Evolutionary conservation across 805 yeast genomes (phyloP).

Genomic region (Hanseniaspora nectarophila): DNA sequence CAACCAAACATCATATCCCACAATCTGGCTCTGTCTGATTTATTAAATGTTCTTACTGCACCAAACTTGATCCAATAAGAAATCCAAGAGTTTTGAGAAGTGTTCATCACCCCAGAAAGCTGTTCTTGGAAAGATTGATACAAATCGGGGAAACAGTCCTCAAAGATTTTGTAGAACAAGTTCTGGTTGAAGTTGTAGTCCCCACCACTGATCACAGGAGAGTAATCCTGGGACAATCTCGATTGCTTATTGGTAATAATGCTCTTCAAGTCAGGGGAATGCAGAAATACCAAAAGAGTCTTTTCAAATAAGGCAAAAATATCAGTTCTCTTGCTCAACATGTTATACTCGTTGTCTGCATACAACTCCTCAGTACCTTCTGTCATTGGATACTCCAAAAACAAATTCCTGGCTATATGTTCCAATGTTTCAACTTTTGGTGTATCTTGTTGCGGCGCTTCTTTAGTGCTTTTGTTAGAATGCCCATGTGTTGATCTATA

Average conservation of each 20-base stretch:
- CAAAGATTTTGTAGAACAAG: conserved; percentile 45
- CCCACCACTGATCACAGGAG: conserved; percentile 29
- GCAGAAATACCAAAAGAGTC: conserved; percentile 59
- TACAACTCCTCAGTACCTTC: not conserved
- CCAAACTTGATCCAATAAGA: conserved; percentile 91
- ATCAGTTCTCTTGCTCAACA: conserved; percentile 30
- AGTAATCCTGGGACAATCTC: conserved; percentile 19
- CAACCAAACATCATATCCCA: conserved; percentile 86
- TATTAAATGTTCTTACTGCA: conserved; percentile 75
- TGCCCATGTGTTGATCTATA: conserved; percentile 12
- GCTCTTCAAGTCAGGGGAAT: conserved; percentile 46
- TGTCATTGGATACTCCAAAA: conserved; percentile 9
- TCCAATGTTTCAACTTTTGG: not conserved
- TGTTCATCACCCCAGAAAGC: conserved; percentile 43
- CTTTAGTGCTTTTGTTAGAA: conserved; percentile 11
- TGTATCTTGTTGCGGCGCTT: conserved; percentile 14
- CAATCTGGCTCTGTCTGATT: conserved; percentile 68
- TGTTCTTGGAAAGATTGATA: conserved; percentile 70
- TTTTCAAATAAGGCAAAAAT: conserved; percentile 67
- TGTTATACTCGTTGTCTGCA: not conserved
- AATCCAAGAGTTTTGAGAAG: conserved; percentile 61
- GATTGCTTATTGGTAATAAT: conserved; percentile 20
- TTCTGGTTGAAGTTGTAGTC: conserved; percentile 28
- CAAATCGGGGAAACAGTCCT: conserved; percentile 62
- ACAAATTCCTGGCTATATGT: not conserved